These are phyloP conservation scores for Uromyces viciae-fabae DNA, from an alignment of 1,284 basidiomycete genomes.

Conservation along the genomic window DNA sequence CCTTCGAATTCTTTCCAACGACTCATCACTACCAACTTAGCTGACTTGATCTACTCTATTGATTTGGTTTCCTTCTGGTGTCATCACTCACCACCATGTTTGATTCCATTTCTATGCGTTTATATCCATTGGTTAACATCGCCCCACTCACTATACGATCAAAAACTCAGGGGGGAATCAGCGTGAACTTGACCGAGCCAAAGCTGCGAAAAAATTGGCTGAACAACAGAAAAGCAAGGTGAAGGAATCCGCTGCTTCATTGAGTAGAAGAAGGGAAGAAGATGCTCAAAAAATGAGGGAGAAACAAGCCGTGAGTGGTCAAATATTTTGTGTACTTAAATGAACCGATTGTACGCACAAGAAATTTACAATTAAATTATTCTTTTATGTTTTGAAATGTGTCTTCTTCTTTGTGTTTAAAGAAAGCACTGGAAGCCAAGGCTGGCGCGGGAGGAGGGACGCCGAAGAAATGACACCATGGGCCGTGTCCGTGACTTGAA, in stretches of 20 bases:
- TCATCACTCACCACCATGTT: no score
- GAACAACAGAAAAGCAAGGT: slow-evolving; percentile 51
- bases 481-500: no score
- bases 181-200: slow-evolving; percentile 53
- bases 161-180: slow-evolving; percentile 55
- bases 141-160: no score
- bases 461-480: slow-evolving; percentile 17
- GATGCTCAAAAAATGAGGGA: slow-evolving; percentile 51
- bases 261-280: slow-evolving; percentile 51
- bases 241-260: slow-evolving; percentile 49
- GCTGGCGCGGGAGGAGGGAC: slow-evolving; percentile 1
- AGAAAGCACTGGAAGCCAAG: slow-evolving; percentile 11
- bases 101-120: no score
- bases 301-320: slow-evolving; percentile 52
- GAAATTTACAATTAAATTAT: neutral
- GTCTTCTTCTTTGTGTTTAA: neutral
- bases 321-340: neutral
- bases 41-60: no score
- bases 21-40: no score
- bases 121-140: no score
- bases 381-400: neutral
- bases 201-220: slow-evolving; percentile 53
- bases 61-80: no score
- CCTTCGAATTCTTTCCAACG: no score
- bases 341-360: neutral